phyloP scores from a whole-genome alignment of 495 filamentous ascomycete genomes.

The Annulohypoxylon moriforme region DNA sequence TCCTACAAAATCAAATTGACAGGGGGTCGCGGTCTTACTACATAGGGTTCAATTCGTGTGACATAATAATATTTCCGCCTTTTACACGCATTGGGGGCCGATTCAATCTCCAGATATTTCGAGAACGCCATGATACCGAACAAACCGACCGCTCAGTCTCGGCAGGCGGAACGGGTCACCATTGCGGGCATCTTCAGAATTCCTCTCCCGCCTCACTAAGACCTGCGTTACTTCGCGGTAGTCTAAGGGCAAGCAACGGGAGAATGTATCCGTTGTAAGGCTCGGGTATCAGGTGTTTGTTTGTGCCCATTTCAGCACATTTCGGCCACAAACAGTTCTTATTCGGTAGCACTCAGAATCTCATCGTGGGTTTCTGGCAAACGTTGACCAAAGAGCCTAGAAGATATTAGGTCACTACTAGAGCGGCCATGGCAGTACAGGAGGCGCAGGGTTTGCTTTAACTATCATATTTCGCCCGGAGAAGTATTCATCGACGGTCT shows the following conservation, averaged over 20 bases:
- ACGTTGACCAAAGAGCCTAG: slow-evolving; percentile 5
- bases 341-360: slow-evolving; percentile 8
- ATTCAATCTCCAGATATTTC: not conserved
- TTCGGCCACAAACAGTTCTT: not conserved
- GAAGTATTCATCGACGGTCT: not conserved
- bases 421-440: slow-evolving; percentile 20
- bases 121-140: slow-evolving; percentile 8
- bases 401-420: slow-evolving; percentile 1
- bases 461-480: slow-evolving; percentile 10
- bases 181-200: slow-evolving; percentile 5
- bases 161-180: not conserved
- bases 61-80: slow-evolving; percentile 1
- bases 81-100: slow-evolving; percentile 28
- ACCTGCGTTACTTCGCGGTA: not conserved
- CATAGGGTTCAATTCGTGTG: slow-evolving; percentile 17
- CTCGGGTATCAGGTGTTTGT: slow-evolving; percentile 23
- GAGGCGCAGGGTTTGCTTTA: slow-evolving; percentile 24
- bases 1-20: slow-evolving; percentile 3
- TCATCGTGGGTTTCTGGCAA: not conserved
- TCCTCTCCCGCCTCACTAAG: slow-evolving; percentile 15
- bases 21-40: slow-evolving; percentile 5
- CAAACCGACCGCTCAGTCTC: not conserved
- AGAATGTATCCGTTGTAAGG: slow-evolving; percentile 13
- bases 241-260: slow-evolving; percentile 7
- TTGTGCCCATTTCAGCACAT: slow-evolving; percentile 17